Base-by-base conservation (phyloP, 345 rosid genomes). In the Alliaria petiolata region DNA sequence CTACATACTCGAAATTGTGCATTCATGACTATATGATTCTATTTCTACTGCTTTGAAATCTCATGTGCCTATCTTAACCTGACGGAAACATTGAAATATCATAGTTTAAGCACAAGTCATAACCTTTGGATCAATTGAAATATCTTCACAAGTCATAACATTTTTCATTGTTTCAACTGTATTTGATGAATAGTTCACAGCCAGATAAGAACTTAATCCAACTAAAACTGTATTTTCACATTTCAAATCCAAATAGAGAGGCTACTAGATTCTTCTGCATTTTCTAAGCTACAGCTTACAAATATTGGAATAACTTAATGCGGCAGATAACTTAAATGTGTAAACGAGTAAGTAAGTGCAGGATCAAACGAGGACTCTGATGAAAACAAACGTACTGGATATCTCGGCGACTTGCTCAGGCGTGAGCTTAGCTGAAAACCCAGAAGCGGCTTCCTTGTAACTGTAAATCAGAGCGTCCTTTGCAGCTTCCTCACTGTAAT, bases 381-480 rank as follows among this genome's bases (percentile, higher is more conserved):
- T 38, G 34, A 15, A 4, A 9, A 3, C 25, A 5, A 7, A 56
- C 91, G 20, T 80, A 93, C 97, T 85, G 1, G 87, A 83, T 1
- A 91, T 82, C 62, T 88, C 82, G 0, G 76, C 83, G 67, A 85
- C 99, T 73, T 89, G 96, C 49, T 80, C 81, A 7, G 90, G 87
- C 3, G 97, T 91, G 39, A 91, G 96, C 80, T 83, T 89, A 46
- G 97, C 96, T 6, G 97, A 89, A 72, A 95, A 95, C 9, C 99
- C 96, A 43, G 87, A 82, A 1, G 99, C 96, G 45, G 96, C 95
- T 0, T 75, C 75, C 85, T 85, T 88, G 71, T 95, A 91, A 56
- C 89, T 87, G 65, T 91, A 91, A 31, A 95, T 12, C 58, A 95
- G 56, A 45, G 95, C 89, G 16, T 83, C 85, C 76, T 84, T 89